These are phyloP conservation scores for Annulohypoxylon maeteangense DNA, from an alignment of 495 filamentous ascomycete genomes.

Conservation along the genomic window DNA sequence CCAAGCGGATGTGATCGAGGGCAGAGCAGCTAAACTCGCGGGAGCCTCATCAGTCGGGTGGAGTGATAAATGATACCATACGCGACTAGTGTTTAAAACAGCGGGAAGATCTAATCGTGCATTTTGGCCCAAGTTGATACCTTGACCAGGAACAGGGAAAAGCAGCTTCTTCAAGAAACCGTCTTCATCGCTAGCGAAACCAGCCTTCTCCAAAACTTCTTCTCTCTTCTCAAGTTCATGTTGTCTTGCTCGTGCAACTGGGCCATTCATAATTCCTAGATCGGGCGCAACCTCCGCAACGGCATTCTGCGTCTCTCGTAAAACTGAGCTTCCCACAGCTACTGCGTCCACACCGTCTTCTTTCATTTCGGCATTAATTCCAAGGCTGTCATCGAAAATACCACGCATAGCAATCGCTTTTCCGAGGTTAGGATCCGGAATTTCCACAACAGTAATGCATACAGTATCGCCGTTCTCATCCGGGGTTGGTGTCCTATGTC, in stretches of 20 bases:
- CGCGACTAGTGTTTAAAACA: slow-evolving; percentile 79
- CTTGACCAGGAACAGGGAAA: slow-evolving; percentile 79
- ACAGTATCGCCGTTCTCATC: slow-evolving; percentile 84
- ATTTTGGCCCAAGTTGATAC: slow-evolving; percentile 74
- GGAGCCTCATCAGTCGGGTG: slow-evolving; percentile 91
- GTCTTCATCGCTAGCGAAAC: slow-evolving; percentile 79
- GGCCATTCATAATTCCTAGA: slow-evolving; percentile 76
- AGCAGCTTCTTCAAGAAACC: slow-evolving; percentile 86
- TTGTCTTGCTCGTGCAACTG: slow-evolving; percentile 75
- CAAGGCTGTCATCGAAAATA: slow-evolving; percentile 89
- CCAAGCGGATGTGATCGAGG: slow-evolving; percentile 77
- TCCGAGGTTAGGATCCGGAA: slow-evolving; percentile 80
- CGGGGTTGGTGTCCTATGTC: slow-evolving; percentile 67
- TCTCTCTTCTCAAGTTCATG: slow-evolving; percentile 83
- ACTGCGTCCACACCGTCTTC: slow-evolving; percentile 84
- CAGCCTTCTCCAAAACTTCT: slow-evolving; percentile 85
- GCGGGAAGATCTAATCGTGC: slow-evolving; percentile 79
- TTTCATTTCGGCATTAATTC: slow-evolving; percentile 97
- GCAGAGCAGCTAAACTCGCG: slow-evolving; percentile 69
- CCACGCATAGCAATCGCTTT: slow-evolving; percentile 87
- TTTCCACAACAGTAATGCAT: slow-evolving; percentile 86
- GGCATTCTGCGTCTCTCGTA: slow-evolving; percentile 85
- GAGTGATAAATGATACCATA: slow-evolving; percentile 94
- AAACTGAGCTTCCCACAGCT: slow-evolving; percentile 76
- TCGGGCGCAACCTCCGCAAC: slow-evolving; percentile 82